These are phyloP conservation scores for Adansonia madagascariensis DNA, from an alignment of 441 rosid species.

Conservation along the genomic window DNA sequence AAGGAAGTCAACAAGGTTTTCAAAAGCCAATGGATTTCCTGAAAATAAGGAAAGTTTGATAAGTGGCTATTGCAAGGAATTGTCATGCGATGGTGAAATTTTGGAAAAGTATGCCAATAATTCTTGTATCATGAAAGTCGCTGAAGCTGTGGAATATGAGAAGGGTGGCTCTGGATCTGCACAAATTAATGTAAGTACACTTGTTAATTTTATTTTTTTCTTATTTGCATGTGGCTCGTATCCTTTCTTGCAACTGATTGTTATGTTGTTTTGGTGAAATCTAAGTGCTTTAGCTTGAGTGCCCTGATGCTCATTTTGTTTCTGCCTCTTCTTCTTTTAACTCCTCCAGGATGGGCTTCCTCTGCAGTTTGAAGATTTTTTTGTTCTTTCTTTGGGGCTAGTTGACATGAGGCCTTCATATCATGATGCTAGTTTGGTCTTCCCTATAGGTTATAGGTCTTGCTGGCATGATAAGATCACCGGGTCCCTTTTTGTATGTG, in stretches of 20 bases:
- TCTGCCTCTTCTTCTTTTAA: slow-evolving; percentile 31
- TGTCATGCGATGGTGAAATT: slow-evolving; percentile 47
- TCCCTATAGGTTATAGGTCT: slow-evolving; percentile 87
- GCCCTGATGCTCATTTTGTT: neutral
- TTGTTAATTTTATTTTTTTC: slow-evolving; percentile 18
- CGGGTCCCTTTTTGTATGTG: slow-evolving; percentile 81
- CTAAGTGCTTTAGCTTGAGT: neutral
- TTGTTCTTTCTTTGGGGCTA: slow-evolving; percentile 81
- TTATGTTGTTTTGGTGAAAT: neutral
- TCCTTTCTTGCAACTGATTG: slow-evolving; percentile 16
- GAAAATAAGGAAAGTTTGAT: slow-evolving; percentile 52
- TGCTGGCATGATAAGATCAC: slow-evolving; percentile 99
- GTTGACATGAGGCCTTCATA: slow-evolving; percentile 84
- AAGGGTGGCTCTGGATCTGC: slow-evolving; percentile 40
- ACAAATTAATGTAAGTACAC: slow-evolving; percentile 59
- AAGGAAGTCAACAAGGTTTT: slow-evolving; percentile 60
- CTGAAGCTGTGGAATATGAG: slow-evolving; percentile 49
- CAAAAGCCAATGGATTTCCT: slow-evolving; percentile 52
- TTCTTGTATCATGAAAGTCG: slow-evolving; percentile 41
- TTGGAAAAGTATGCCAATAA: slow-evolving; percentile 41
- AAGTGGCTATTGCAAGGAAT: slow-evolving; percentile 46
- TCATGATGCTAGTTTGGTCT: slow-evolving; percentile 67
- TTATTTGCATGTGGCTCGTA: slow-evolving; percentile 20
- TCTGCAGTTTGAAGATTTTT: slow-evolving; percentile 90
- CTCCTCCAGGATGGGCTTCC: slow-evolving; percentile 80